These are phyloP conservation scores for Yamadazyma philogaea DNA, from an alignment of 805 yeast species.

Conservation along the genomic window DNA sequence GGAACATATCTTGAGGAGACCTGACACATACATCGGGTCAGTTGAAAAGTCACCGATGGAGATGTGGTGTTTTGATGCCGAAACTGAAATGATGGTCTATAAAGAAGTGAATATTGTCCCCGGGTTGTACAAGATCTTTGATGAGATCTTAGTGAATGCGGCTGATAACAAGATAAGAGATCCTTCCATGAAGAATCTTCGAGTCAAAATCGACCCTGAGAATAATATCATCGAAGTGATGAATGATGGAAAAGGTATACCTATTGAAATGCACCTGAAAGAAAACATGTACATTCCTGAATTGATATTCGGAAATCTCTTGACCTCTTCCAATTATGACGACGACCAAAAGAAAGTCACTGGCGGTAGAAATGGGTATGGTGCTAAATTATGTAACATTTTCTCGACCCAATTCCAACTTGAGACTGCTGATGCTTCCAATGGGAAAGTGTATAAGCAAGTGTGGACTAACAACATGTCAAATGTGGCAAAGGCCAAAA, in stretches of 20 bases:
- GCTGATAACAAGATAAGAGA: constrained; percentile 98
- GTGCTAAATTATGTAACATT: constrained; percentile 96
- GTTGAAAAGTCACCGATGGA: constrained; percentile 75
- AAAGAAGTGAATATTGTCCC: constrained; percentile 85
- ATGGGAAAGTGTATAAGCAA: constrained; percentile 67
- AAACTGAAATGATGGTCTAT: constrained; percentile 38
- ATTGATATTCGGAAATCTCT: constrained; percentile 88
- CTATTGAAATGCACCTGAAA: constrained; percentile 87
- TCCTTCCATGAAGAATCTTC: constrained; percentile 80
- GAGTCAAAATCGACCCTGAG: constrained; percentile 77
- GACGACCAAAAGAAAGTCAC: constrained; percentile 94
- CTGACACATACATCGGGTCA: constrained; percentile 97
- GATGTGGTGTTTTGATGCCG: constrained; percentile 77
- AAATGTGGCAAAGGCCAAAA: constrained; percentile 69
- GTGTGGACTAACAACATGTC: constrained; percentile 88
- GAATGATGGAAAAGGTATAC: constrained; percentile 95
- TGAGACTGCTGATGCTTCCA: constrained; percentile 79
- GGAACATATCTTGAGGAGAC: constrained; percentile 94
- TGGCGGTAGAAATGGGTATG: constrained; percentile 98
- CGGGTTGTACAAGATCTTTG: constrained; percentile 93
- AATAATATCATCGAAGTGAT: constrained; percentile 71
- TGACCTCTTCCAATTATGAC: constrained; percentile 94
- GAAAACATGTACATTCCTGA: constrained; percentile 94
- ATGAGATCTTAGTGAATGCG: constrained; percentile 95
- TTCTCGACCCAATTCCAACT: constrained; percentile 83